Evolutionary conservation across 2,329 filamentous ascomycete genomes (phyloP).

Genomic region (Cordyceps militaris): DNA sequence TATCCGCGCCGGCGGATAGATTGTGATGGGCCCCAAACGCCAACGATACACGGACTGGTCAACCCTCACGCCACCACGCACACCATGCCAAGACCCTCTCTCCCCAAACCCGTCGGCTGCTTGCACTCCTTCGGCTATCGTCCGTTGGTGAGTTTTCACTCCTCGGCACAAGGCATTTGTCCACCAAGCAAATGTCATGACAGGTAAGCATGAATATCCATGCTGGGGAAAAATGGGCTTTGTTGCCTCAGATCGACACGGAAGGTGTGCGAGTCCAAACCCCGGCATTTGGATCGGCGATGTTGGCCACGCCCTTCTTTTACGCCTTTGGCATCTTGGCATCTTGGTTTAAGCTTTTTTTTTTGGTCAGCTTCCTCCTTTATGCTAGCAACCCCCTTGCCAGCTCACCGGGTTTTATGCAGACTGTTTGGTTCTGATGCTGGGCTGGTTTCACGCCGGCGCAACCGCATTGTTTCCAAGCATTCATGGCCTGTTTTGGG

Average conservation of each 20-base stretch:
- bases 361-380: background rate
- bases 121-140: constrained; percentile 4
- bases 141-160: background rate
- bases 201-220: background rate
- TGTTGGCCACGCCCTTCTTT: background rate
- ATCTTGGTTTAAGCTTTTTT: background rate
- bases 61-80: background rate
- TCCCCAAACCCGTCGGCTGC: background rate
- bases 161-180: background rate
- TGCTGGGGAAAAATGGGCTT: background rate
- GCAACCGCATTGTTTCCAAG: background rate
- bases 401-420: background rate
- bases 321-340: background rate
- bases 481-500: background rate
- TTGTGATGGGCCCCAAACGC: background rate
- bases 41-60: background rate
- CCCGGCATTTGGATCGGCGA: constrained; percentile 3
- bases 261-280: constrained; percentile 7
- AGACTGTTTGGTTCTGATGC: no score
- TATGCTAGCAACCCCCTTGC: background rate
- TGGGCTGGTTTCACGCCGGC: background rate
- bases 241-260: background rate
- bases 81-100: background rate
- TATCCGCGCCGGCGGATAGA: constrained; percentile 8
- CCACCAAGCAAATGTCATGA: background rate